phyloP scores from a whole-genome alignment of 2,329 filamentous ascomycete species.

The Penicillium janthinellum region DNA sequence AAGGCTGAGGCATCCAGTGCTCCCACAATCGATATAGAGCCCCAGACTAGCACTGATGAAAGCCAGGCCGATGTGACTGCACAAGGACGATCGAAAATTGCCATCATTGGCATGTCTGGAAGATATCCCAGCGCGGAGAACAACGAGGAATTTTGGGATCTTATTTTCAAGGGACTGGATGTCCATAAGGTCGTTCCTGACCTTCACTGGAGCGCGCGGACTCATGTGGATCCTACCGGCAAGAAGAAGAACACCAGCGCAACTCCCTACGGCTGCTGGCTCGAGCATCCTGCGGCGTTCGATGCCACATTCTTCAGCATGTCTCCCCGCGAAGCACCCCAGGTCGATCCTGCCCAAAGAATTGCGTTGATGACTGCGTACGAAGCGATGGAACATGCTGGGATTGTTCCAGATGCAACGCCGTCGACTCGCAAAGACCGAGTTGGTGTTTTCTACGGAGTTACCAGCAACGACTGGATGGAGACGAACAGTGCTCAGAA shows the following conservation, averaged over 20 bases:
- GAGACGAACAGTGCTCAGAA: constrained; percentile 58
- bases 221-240: constrained; percentile 37
- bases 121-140: constrained; percentile 19
- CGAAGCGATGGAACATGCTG: constrained; percentile 77
- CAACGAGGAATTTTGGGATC: constrained; percentile 39
- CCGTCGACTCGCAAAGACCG: background rate
- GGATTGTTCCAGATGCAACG: constrained; percentile 68
- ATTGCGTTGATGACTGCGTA: constrained; percentile 75
- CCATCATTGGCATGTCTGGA: constrained; percentile 13
- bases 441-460: constrained; percentile 72
- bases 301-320: constrained; percentile 47
- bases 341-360: constrained; percentile 79
- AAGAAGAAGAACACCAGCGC: constrained; percentile 32
- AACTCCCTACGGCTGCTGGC: constrained; percentile 40
- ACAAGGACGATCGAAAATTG: background rate
- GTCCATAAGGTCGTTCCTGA: constrained; percentile 18
- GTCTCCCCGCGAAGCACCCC: constrained; percentile 69
- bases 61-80: too few species aligned
- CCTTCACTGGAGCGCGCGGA: constrained; percentile 32
- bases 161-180: constrained; percentile 38
- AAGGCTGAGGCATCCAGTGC: too few species aligned
- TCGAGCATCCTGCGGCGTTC: constrained; percentile 42
- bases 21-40: too few species aligned
- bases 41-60: too few species aligned
- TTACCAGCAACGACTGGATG: constrained; percentile 63